Conservation (phyloP, 176 grass and related monocot species). For the Cenchrus fungigraminus region DNA sequence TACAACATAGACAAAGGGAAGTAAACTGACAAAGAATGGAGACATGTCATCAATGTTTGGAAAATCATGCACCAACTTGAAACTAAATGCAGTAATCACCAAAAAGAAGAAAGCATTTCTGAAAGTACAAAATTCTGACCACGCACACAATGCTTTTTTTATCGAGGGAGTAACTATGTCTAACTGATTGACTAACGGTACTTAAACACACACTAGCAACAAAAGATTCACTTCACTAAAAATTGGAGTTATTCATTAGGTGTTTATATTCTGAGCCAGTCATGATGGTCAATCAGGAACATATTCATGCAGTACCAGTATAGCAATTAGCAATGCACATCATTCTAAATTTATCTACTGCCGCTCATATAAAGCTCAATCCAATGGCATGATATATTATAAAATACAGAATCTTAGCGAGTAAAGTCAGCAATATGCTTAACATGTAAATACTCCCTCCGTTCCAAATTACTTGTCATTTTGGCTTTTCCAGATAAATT, state of each 20-base stretch:
- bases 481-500: too few relatives aligned
- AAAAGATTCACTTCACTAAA: not conserved
- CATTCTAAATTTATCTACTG: slow-evolving; percentile 15
- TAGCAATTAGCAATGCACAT: slow-evolving; percentile 7
- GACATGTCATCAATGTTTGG: not conserved
- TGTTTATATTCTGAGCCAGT: not conserved
- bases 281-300: slow-evolving; percentile 4
- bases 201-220: not conserved
- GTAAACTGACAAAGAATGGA: slow-evolving; percentile 7
- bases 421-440: slow-evolving; percentile 2
- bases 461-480: too few relatives aligned
- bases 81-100: slow-evolving; percentile 3
- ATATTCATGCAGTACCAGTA: not conserved
- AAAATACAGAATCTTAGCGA: slow-evolving; percentile 17
- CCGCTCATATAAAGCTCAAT: slow-evolving; percentile 21
- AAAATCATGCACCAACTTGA: slow-evolving; percentile 24
- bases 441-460: not conserved
- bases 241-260: not conserved
- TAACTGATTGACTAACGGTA: not conserved
- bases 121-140: not conserved
- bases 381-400: slow-evolving; percentile 11
- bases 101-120: not conserved
- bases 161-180: not conserved
- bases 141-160: not conserved
- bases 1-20: slow-evolving; percentile 27